A percentile compares a stretch with the other conserved stretches of the same genome.
Conservation (phyloP, 305 asterid genomes). For the Solanum hybrid region DNA sequence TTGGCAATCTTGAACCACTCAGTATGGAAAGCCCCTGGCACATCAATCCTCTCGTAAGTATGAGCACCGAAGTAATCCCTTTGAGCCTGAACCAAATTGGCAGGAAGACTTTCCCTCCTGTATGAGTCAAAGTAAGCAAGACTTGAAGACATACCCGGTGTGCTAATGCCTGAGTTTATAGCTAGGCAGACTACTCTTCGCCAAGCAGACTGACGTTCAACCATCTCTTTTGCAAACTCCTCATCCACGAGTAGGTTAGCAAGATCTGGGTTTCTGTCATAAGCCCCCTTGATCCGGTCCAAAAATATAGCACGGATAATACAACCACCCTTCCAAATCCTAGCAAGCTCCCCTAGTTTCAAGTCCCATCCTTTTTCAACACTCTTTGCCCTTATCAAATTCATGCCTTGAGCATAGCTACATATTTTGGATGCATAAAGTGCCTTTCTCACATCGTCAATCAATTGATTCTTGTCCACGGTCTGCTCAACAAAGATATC, state of each 20-base stretch:
- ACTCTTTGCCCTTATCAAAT: slow-evolving; percentile 85
- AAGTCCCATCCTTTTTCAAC: slow-evolving; percentile 78
- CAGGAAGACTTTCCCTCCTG: slow-evolving; percentile 81
- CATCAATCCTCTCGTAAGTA: slow-evolving; percentile 75
- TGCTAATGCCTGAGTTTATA: slow-evolving; percentile 76
- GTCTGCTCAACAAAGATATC: slow-evolving; percentile 46
- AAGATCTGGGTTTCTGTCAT: slow-evolving; percentile 70
- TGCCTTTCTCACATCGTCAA: slow-evolving; percentile 79
- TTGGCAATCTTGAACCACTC: slow-evolving; percentile 93
- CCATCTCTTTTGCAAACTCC: slow-evolving; percentile 77
- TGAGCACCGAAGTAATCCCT: slow-evolving; percentile 96
- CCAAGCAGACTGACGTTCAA: slow-evolving; percentile 91
- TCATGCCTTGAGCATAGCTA: slow-evolving; percentile 95
- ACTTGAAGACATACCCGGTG: slow-evolving; percentile 95
- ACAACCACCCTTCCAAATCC: slow-evolving; percentile 98
- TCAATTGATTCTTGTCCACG: slow-evolving; percentile 56
- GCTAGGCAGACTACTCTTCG: slow-evolving; percentile 82
- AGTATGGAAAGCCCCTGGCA: slow-evolving; percentile 70
- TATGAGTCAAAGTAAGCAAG: slow-evolving; percentile 91
- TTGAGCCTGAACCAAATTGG: slow-evolving; percentile 92
- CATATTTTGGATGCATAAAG: slow-evolving; percentile 84
- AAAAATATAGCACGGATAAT: slow-evolving; percentile 92
- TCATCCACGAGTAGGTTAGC: slow-evolving; percentile 87
- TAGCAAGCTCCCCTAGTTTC: slow-evolving; percentile 83
- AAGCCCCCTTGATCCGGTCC: slow-evolving; percentile 86